These are phyloP conservation scores for Clarireedia monteithiana DNA, from an alignment of 2,329 filamentous ascomycete species.

Conservation along the genomic window DNA sequence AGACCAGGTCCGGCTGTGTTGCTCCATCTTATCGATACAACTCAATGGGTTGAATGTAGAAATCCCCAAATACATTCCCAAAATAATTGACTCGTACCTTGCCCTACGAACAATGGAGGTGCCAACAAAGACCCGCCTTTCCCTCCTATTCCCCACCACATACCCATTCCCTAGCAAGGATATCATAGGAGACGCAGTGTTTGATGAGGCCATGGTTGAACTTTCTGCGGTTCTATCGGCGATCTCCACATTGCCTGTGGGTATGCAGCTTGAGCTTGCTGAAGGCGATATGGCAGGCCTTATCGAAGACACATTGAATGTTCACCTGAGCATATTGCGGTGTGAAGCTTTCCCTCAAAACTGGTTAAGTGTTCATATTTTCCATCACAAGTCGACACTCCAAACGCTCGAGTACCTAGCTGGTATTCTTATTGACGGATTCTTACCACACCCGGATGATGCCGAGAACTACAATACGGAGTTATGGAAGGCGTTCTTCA, in stretches of 20 bases:
- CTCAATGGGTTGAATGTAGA: constrained; percentile 70
- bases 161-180: constrained; percentile 81
- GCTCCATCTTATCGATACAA: constrained; percentile 84
- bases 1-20: constrained; percentile 88
- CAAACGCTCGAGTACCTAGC: constrained; percentile 76
- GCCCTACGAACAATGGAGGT: constrained; percentile 54
- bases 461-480: constrained; percentile 78
- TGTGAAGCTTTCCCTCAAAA: constrained; percentile 82
- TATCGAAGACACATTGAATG: constrained; percentile 69
- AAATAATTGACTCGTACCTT: constrained; percentile 83
- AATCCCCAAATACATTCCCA: constrained; percentile 82
- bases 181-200: constrained; percentile 49
- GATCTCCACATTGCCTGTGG: constrained; percentile 64
- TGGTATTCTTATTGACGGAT: constrained; percentile 70
- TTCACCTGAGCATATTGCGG: constrained; percentile 81
- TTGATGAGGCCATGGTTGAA: constrained; percentile 84
- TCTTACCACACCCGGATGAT: constrained; percentile 83
- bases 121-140: constrained; percentile 58
- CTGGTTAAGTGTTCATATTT: constrained; percentile 92
- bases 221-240: constrained; percentile 81
- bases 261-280: constrained; percentile 67
- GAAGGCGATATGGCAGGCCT: constrained; percentile 69
- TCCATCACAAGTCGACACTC: constrained; percentile 86
- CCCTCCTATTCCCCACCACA: constrained; percentile 78
- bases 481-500: constrained; percentile 90